These are phyloP conservation scores for Bruguiera hainesii DNA, from an alignment of 441 rosid genomes.

Conservation along the genomic window DNA sequence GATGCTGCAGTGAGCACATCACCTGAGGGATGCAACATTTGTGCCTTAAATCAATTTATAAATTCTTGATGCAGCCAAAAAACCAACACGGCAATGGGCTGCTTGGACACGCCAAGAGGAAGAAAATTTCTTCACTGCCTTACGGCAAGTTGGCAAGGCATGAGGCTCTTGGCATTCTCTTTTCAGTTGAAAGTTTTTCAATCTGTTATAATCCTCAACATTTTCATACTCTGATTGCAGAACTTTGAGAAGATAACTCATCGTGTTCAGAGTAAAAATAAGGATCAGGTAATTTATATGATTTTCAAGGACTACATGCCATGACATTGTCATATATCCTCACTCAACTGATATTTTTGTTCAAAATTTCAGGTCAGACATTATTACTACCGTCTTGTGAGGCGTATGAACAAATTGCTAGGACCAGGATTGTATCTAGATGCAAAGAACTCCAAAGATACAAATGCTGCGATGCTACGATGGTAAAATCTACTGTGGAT, in stretches of 20 bases:
- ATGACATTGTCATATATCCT: conserved; percentile 17
- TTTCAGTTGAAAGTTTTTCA: conserved; percentile 8
- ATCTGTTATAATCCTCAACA: conserved; percentile 12
- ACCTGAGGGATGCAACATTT: background rate
- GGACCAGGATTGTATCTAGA: conserved; percentile 91
- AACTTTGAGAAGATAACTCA: conserved; percentile 98
- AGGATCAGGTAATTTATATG: conserved; percentile 77
- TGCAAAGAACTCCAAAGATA: conserved; percentile 96
- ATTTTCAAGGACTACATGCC: conserved; percentile 8
- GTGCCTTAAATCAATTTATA: conserved; percentile 1
- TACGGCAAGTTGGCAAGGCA: conserved; percentile 99
- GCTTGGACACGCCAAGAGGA: conserved; percentile 99
- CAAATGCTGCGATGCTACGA: conserved; percentile 98
- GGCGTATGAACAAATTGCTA: conserved; percentile 96
- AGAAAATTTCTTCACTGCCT: conserved; percentile 93
- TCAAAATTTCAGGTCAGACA: conserved; percentile 77
- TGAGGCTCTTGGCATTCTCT: conserved; percentile 17
- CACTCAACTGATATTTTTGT: conserved; percentile 10
- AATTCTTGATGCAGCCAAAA: conserved; percentile 55
- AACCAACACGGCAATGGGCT: conserved; percentile 96
- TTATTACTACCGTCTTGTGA: conserved; percentile 92
- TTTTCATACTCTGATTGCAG: conserved; percentile 39
- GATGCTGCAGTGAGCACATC: conserved; percentile 7
- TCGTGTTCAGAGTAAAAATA: conserved; percentile 95
- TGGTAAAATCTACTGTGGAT: conserved; percentile 45